Conservation (phyloP, 352 stramenopile genomes). For the Phytophthora citricola region DNA sequence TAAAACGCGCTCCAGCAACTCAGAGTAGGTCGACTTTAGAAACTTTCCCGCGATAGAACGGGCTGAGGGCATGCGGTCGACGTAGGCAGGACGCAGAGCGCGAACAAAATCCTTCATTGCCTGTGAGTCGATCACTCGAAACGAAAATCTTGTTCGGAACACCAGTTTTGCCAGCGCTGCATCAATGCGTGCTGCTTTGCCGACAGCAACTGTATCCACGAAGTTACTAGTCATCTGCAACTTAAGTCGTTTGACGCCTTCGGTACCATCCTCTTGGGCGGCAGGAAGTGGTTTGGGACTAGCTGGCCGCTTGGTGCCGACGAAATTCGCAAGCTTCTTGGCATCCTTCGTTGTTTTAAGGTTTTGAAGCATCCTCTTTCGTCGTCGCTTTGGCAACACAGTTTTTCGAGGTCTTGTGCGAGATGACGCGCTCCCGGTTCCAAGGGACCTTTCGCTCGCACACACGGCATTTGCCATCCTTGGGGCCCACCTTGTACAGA, state of each 20-base stretch:
- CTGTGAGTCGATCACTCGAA: slow-evolving; percentile 9
- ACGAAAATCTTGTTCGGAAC: slow-evolving; percentile 5
- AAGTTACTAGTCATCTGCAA: not conserved
- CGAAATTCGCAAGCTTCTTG: not conserved
- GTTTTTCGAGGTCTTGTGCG: not conserved
- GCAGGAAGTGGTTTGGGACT: not conserved
- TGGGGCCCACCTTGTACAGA: not conserved
- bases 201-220: not conserved
- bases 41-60: not conserved
- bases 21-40: not conserved
- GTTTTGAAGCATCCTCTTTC: not conserved
- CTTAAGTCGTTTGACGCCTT: not conserved
- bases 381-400: not conserved
- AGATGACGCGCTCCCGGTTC: not conserved
- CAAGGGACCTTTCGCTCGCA: not conserved
- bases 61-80: not conserved
- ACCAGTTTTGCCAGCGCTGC: not conserved
- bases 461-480: not conserved
- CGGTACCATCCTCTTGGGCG: not conserved
- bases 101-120: slow-evolving; percentile 5
- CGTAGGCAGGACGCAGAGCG: slow-evolving; percentile 4
- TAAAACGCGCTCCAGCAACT: not conserved
- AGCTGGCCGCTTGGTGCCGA: not conserved
- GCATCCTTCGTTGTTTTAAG: not conserved
- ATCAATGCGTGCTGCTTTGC: not conserved